phyloP scores from a whole-genome alignment of 768 basidiomycete species.

The Austroboletus eburneus region DNA sequence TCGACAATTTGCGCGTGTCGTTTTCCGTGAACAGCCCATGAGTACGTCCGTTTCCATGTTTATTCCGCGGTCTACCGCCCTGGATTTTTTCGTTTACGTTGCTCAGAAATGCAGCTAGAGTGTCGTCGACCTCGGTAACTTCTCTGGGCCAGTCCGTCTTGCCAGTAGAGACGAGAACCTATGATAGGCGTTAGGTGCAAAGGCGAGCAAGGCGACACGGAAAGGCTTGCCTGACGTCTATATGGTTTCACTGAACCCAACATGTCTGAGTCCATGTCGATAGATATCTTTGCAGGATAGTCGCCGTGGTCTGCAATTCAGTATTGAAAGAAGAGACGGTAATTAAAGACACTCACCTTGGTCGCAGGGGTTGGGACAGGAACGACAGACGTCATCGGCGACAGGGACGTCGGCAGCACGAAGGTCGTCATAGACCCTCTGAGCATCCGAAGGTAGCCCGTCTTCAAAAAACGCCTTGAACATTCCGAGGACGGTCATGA shows the following conservation, averaged over 20 bases:
- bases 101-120: conserved; percentile 61
- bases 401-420: conserved; percentile 59
- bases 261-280: conserved; percentile 79
- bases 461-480: conserved; percentile 19
- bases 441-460: conserved; percentile 28
- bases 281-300: conserved; percentile 66
- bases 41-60: conserved; percentile 5
- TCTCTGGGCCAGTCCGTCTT: conserved; percentile 85
- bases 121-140: conserved; percentile 64
- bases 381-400: conserved; percentile 62
- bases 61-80: conserved; percentile 2
- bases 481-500: conserved; percentile 25
- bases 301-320: conserved; percentile 58
- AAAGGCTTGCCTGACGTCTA: conserved; percentile 63
- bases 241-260: conserved; percentile 85
- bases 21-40: conserved; percentile 57
- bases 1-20: conserved; percentile 54
- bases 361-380: conserved; percentile 76
- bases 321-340: conserved; percentile 26
- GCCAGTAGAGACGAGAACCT: conserved; percentile 89
- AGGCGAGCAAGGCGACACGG: neutral
- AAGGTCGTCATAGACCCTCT: conserved; percentile 47
- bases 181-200: conserved; percentile 2
- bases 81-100: conserved; percentile 16
- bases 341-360: conserved; percentile 40